Evolutionary conservation across 2,329 filamentous ascomycete genomes (phyloP), one percentile per base, ranked within the genome.

Genomic region (Sporothrix mexicana): DNA sequence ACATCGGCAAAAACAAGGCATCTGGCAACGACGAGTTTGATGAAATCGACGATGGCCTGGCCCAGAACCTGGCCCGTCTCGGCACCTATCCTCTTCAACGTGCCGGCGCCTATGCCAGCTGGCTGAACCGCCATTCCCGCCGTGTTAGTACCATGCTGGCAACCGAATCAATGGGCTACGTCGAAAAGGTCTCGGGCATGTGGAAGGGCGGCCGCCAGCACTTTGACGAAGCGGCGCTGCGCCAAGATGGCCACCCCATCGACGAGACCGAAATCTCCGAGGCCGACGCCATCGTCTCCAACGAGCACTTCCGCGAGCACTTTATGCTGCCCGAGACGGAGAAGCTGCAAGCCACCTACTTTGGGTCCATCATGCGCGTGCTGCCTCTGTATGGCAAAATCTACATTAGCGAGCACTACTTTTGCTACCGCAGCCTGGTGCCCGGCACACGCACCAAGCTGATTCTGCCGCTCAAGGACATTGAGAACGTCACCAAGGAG

Each of bases 161-260:
- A 7, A 93, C 92, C 0, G 95, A 98, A 80, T 97, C 95, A 0
- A 97, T 97, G 91, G 94, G 94, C 1, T 98, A 98, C 79, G 92
- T 97, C 45, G 95, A 97, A 79, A 98, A 98, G 81, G 95, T 98
- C 0, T 97, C 95, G 0, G 95, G 94, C 51, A 98, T 98, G 93
- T 96, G 96, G 90, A 93, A 94, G 76, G 96, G 96, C 47, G 93
- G 93, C 13, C 91, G 92, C 77, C 94, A 92, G 78, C 95, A 98
- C 81, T 99, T 98, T 78, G 90, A 92, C 68, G 92, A 88, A 59
- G 85, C 85, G 2, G 80, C 55, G 3, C 51, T 83, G 84, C 83
- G 25, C 81, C 87, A 83, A 82, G 87, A 90, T 61, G 87, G 89
- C 17, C 85, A 88, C n/a, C 79, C 81, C 25, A 84, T 86, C 41